Evolutionary conservation across 2,329 filamentous ascomycete species (phyloP).

Genomic region (Scedosporium apiospermum): DNA sequence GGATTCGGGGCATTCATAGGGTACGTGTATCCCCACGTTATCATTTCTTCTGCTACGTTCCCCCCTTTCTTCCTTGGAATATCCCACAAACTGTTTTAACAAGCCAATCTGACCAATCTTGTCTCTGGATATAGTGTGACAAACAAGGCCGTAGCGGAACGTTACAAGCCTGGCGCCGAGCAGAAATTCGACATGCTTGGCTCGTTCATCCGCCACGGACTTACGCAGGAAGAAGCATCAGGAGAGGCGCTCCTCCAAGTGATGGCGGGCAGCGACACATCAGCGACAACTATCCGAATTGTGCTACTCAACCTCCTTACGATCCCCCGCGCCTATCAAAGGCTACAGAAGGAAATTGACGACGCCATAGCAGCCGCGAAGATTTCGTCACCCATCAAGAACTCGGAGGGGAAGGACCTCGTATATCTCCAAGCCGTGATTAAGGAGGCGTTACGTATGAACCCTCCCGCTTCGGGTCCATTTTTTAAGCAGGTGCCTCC

Average conservation of each 20-base stretch:
- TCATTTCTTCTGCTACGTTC: too few species aligned
- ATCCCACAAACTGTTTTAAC: neutral
- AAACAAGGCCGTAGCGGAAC: conserved; percentile 10
- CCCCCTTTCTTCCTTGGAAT: too few species aligned
- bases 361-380: conserved; percentile 13
- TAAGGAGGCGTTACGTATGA: conserved; percentile 36
- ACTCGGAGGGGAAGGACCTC: conserved; percentile 27
- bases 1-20: conserved; percentile 29
- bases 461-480: conserved; percentile 30
- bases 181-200: conserved; percentile 27
- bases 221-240: conserved; percentile 18
- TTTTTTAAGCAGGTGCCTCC: conserved; percentile 24
- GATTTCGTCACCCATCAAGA: conserved; percentile 19
- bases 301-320: conserved; percentile 42
- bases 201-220: conserved; percentile 29
- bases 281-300: conserved; percentile 27
- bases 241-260: conserved; percentile 24
- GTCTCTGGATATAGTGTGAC: neutral
- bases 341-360: conserved; percentile 40
- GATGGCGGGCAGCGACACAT: conserved; percentile 28
- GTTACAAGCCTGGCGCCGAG: conserved; percentile 12
- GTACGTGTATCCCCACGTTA: conserved; percentile 8
- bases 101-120: neutral
- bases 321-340: conserved; percentile 33
- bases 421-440: conserved; percentile 41